Conservation (phyloP, 164 flowering plant species). For the Kingdonia uniflora region DNA sequence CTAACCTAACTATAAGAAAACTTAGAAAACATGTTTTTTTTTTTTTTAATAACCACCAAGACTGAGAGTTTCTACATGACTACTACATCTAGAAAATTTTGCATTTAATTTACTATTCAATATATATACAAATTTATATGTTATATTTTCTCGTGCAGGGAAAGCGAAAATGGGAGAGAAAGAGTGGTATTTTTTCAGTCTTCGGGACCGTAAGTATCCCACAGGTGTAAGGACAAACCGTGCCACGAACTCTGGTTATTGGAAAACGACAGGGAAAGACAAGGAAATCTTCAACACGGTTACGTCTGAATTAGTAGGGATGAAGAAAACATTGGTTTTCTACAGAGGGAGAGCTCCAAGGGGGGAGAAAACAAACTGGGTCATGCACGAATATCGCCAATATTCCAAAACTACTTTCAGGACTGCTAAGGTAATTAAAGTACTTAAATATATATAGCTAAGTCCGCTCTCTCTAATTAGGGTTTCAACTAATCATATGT, state of each 20-base stretch:
- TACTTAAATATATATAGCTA: too few relatives aligned
- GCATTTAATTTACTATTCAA: too few relatives aligned
- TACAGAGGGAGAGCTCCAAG: conserved; percentile 93
- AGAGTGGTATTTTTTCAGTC: conserved; percentile 93
- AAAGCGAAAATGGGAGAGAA: conserved; percentile 98
- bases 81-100: too few relatives aligned
- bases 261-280: conserved; percentile 97
- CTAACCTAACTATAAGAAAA: not conserved
- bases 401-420: conserved; percentile 55
- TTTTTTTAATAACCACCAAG: too few relatives aligned
- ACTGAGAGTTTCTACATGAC: too few relatives aligned
- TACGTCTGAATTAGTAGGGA: conserved; percentile 68
- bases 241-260: conserved; percentile 82
- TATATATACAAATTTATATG: too few relatives aligned
- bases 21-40: not conserved
- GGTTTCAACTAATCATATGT: too few relatives aligned
- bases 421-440: conserved; percentile 47
- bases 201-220: conserved; percentile 88
- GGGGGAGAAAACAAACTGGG: conserved; percentile 95
- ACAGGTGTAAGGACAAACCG: conserved; percentile 91
- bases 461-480: too few relatives aligned
- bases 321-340: conserved; percentile 95
- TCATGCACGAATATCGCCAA: conserved; percentile 90
- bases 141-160: conserved; percentile 20
- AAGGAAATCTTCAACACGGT: conserved; percentile 71